phyloP scores from a whole-genome alignment of 2,329 filamentous ascomycete genomes.

The Aspergillus fumigatiaffinis region DNA sequence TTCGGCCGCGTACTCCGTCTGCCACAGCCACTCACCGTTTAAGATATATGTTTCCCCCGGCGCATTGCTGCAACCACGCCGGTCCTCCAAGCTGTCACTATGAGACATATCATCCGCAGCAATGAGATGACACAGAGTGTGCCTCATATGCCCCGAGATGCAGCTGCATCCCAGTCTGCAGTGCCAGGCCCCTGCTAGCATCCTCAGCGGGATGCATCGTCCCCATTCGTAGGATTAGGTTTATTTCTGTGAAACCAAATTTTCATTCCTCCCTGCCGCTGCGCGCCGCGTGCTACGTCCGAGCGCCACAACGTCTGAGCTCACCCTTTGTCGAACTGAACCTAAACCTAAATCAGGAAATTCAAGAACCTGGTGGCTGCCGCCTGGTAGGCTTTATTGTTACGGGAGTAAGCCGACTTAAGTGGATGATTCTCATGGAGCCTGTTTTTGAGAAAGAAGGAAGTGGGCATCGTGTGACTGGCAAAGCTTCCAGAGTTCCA shows the following conservation, averaged over 20 bases:
- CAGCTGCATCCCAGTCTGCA: no score
- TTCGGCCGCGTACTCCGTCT: not conserved
- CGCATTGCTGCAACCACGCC: no score
- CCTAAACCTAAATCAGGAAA: not conserved
- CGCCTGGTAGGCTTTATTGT: not conserved
- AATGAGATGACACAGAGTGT: not conserved
- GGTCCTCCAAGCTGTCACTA: no score
- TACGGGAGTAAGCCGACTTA: not conserved
- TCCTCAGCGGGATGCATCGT: not conserved
- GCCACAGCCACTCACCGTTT: not conserved
- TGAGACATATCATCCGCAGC: not conserved
- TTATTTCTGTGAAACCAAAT: not conserved
- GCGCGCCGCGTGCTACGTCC: not conserved
- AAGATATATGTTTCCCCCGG: not conserved
- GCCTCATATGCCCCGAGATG: not conserved
- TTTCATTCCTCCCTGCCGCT: not conserved
- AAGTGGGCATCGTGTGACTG: not conserved
- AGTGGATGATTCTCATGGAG: not conserved
- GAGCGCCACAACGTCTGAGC: not conserved
- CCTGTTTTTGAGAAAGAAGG: not conserved
- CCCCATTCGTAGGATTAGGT: not conserved
- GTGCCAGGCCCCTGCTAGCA: not conserved
- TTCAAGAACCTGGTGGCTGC: not conserved
- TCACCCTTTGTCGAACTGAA: not conserved
- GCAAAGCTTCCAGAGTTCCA: not conserved